Conservation (phyloP, 2,329 filamentous ascomycete species). For the Epichloe bromicola region DNA sequence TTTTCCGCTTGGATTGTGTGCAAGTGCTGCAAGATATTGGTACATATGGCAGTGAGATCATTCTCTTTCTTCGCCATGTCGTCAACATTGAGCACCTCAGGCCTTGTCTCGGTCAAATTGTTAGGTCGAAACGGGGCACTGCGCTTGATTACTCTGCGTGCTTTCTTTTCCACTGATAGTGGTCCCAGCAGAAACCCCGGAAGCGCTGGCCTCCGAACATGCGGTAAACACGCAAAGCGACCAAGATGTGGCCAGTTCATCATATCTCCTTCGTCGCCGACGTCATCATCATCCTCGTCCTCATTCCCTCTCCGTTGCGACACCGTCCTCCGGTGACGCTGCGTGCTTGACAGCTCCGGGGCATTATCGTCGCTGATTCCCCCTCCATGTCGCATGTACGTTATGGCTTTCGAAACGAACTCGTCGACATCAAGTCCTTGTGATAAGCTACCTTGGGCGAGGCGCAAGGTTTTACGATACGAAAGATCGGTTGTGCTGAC, state of each 20-base stretch:
- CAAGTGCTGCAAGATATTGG: constrained; percentile 56
- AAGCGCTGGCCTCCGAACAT: constrained; percentile 60
- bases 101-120: constrained; percentile 56
- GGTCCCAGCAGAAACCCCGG: constrained; percentile 81
- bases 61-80: constrained; percentile 68
- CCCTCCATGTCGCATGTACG: constrained; percentile 64
- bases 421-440: constrained; percentile 80
- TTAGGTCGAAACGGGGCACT: constrained; percentile 57
- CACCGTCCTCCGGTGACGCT: constrained; percentile 29
- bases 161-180: constrained; percentile 76
- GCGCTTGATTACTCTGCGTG: constrained; percentile 56
- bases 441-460: constrained; percentile 58
- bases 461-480: constrained; percentile 61
- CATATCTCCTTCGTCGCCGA: constrained; percentile 62
- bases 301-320: constrained; percentile 21
- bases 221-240: constrained; percentile 58
- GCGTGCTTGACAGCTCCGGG: constrained; percentile 36
- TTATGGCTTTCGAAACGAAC: constrained; percentile 80
- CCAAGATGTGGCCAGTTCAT: constrained; percentile 83
- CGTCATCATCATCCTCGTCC: constrained; percentile 41
- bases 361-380: constrained; percentile 39
- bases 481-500: constrained; percentile 70
- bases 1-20: constrained; percentile 31
- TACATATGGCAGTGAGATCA: constrained; percentile 67
- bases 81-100: constrained; percentile 61